Evolutionary conservation across 768 basidiomycete genomes (phyloP), one percentile per base, ranked within the genome.

Genomic region (Cyathus striatus): DNA sequence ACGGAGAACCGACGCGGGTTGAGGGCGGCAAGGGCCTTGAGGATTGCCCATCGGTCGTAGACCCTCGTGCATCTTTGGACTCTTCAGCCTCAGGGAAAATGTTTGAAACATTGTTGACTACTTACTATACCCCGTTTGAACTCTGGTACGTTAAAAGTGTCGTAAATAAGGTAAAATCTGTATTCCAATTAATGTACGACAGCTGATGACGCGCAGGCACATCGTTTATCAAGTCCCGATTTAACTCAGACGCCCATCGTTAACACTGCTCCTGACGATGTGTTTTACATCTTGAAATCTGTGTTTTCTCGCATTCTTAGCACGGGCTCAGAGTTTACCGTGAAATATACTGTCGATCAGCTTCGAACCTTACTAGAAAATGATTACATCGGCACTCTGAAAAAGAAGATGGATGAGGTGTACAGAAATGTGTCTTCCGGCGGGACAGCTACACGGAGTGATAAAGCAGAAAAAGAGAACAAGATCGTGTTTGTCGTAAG

Each of bases 221-320:
- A 95, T 55, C 81, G 83, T 20, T 70, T 96, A 33, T 90, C 95
- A 20, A 79, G 70, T 12, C 72, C 79, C 2, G 92, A 97, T 55
- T 57, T 73, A 5, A 73, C 82, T 2, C 76, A 84, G 44, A 65
- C 53, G 30, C 90, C 76, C 40, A 68, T 75, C 9, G 78, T 72
- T 1, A 88, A 86, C 0, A 91, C 89, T 0, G 81, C 80, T 0
- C 90, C 90, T 0, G 96, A 99, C 60, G 96, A 98, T 52, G 87
- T 86, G 2, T 99, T 98, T 66, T 99, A 96, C 64, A 85, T 99
- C 44, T 70, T 98, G 46, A 97, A 96, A 61, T 73, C 81, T 5
- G 83, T 94, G 2, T 70, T 93, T 4, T 70, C 78, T 16, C 79
- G 96, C 9, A 64, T 92, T 23, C 58, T 96, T 14, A 85, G 88